Conservation (phyloP, 495 filamentous ascomycete species). For the Rusavskia elegans region DNA sequence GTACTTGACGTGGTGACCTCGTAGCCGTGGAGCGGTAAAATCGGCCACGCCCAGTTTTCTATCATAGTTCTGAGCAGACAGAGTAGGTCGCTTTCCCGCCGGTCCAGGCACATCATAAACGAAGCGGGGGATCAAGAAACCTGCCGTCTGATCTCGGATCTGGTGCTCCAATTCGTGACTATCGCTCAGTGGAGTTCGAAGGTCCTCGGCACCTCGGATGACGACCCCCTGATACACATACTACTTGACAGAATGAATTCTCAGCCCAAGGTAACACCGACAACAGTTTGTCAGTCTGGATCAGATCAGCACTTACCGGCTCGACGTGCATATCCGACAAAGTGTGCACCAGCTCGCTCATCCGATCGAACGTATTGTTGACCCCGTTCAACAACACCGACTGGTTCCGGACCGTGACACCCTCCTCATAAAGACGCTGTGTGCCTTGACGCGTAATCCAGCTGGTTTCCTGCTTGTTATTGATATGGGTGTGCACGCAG, state of each 20-base stretch:
- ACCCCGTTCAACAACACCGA: conserved; percentile 9
- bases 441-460: conserved; percentile 39
- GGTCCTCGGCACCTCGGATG: conserved; percentile 38
- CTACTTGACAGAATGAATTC: too few species aligned
- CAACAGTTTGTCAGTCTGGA: too few species aligned
- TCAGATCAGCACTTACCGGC: conserved; percentile 24
- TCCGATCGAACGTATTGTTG: conserved; percentile 36
- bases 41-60: too few species aligned
- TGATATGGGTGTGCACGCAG: conserved; percentile 46
- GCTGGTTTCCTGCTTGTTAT: conserved; percentile 41
- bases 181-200: conserved; percentile 41
- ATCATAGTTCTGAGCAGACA: conserved; percentile 29
- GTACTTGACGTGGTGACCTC: conserved; percentile 39
- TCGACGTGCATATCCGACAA: conserved; percentile 38
- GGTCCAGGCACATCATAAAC: conserved; percentile 45
- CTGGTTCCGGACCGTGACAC: conserved; percentile 19
- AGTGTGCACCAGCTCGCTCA: conserved; percentile 30
- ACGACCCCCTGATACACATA: conserved; percentile 19
- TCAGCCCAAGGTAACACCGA: too few species aligned
- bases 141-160: conserved; percentile 39
- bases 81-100: conserved; percentile 41
- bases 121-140: conserved; percentile 42
- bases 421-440: conserved; percentile 29
- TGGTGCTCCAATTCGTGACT: conserved; percentile 37
- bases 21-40: conserved; percentile 19